These are phyloP conservation scores for Polymyxa betae DNA, from an alignment of 208 protist genomes.

Conservation along the genomic window DNA sequence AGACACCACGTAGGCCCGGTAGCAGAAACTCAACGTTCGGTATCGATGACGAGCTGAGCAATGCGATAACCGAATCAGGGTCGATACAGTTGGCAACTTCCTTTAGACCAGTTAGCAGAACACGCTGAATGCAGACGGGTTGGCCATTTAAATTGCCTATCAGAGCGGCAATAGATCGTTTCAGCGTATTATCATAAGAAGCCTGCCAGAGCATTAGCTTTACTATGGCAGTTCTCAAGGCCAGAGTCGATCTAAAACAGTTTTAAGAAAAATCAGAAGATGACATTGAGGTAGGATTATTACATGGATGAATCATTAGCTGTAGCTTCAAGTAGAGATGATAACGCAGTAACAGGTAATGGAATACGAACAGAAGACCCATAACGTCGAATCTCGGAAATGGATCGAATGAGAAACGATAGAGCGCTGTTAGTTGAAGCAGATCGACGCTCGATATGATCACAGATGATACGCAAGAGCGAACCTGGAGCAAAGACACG, in stretches of 20 bases:
- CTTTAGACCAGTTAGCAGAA: not conserved
- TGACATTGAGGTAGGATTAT: not conserved
- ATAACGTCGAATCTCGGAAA: not conserved
- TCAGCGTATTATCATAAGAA: not conserved
- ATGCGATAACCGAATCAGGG: not conserved
- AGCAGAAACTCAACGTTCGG: not conserved
- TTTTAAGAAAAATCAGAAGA: not conserved
- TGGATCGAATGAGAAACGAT: not conserved
- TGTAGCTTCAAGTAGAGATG: not conserved
- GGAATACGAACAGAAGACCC: not conserved
- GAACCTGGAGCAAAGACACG: not conserved
- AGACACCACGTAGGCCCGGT: not conserved
- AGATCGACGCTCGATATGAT: not conserved
- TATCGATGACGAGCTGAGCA: not conserved
- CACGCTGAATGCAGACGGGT: not conserved
- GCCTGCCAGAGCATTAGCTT: not conserved
- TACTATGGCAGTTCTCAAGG: not conserved
- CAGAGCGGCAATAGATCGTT: not conserved
- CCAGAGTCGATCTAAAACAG: not conserved
- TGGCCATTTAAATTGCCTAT: not conserved
- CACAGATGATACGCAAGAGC: not conserved
- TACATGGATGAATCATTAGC: not conserved
- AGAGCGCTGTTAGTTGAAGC: not conserved
- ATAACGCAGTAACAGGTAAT: not conserved
- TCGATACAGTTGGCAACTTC: not conserved